phyloP scores from a whole-genome alignment of 495 filamentous ascomycete genomes.

The Penicillium egyptiacum region DNA sequence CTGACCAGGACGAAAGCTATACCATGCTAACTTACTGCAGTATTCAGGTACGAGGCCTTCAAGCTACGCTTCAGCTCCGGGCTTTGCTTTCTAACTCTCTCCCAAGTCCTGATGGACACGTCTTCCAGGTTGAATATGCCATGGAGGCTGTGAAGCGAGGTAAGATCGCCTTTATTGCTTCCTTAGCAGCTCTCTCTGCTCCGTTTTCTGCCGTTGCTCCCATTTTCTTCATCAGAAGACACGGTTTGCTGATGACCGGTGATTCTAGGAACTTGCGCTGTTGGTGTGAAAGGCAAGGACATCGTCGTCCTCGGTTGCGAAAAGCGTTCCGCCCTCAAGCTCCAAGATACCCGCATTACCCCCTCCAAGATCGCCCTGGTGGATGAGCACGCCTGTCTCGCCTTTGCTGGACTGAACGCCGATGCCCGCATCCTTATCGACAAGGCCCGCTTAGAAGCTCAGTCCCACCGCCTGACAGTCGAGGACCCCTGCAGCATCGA shows the following conservation, averaged over 20 bases:
- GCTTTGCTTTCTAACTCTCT: slow-evolving; percentile 27
- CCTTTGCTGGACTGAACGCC: slow-evolving; percentile 95
- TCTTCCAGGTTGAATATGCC: slow-evolving; percentile 99
- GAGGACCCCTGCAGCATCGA: slow-evolving; percentile 97
- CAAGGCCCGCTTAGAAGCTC: slow-evolving; percentile 94
- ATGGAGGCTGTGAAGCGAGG: slow-evolving; percentile 98
- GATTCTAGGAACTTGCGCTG: slow-evolving; percentile 84
- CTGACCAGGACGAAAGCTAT: slow-evolving; percentile 6
- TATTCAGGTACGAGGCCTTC: slow-evolving; percentile 30
- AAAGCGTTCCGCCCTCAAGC: slow-evolving; percentile 97
- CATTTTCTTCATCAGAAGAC: slow-evolving; percentile 2
- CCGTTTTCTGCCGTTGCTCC: background rate
- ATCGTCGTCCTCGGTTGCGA: slow-evolving; percentile 97
- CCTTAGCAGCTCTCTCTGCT: slow-evolving; percentile 2
- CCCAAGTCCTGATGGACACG: slow-evolving; percentile 92
- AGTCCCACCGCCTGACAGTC: slow-evolving; percentile 96
- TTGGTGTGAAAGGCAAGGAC: slow-evolving; percentile 92
- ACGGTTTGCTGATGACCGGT: slow-evolving; percentile 16
- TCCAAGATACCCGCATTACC: slow-evolving; percentile 98
- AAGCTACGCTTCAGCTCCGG: slow-evolving; percentile 16
- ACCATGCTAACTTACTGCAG: slow-evolving; percentile 25
- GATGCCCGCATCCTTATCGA: slow-evolving; percentile 97
- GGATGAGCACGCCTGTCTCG: slow-evolving; percentile 93
- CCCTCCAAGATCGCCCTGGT: slow-evolving; percentile 95
- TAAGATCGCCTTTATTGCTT: slow-evolving; percentile 36